Evolutionary conservation across 306 rosid species (phyloP).

Genomic region (Lathyrus aphaca): DNA sequence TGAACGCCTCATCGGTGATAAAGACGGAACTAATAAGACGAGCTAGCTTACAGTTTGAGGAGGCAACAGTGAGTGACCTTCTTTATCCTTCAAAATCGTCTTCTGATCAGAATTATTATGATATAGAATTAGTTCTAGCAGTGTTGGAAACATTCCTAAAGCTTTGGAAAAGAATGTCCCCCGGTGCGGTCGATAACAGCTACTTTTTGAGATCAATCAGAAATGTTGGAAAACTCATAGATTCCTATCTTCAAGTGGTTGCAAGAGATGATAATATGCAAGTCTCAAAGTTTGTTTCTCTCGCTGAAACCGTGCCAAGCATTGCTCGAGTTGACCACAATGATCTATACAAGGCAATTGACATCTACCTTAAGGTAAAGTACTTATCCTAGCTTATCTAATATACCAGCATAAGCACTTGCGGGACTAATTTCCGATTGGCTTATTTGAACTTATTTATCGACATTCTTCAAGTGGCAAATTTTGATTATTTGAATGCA

Average conservation of each 20-base stretch:
- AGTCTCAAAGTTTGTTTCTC: slow-evolving; percentile 65
- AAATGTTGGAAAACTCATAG: slow-evolving; percentile 87
- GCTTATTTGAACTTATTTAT: no score
- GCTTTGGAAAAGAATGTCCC: slow-evolving; percentile 75
- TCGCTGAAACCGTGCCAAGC: slow-evolving; percentile 80
- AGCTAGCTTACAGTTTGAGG: slow-evolving; percentile 80
- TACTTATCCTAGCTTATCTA: no score
- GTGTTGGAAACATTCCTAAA: slow-evolving; percentile 79
- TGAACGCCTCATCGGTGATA: slow-evolving; percentile 68
- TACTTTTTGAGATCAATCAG: slow-evolving; percentile 63
- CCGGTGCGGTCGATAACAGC: slow-evolving; percentile 56
- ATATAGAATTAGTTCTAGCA: slow-evolving; percentile 75
- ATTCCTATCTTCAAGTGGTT: slow-evolving; percentile 90
- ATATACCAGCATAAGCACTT: no score
- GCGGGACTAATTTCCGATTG: no score
- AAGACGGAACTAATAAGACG: slow-evolving; percentile 76
- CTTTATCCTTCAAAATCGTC: slow-evolving; percentile 67
- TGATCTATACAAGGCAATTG: slow-evolving; percentile 80
- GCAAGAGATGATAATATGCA: slow-evolving; percentile 80
- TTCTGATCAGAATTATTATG: slow-evolving; percentile 62
- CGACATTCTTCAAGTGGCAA: neutral
- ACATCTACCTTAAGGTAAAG: slow-evolving; percentile 82
- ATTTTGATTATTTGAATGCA: slow-evolving; percentile 21
- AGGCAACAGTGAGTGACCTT: slow-evolving; percentile 83
- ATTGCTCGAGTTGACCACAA: slow-evolving; percentile 73